Conservation (phyloP, 805 yeast genomes). For the Diddensiella caesifluorescens region DNA sequence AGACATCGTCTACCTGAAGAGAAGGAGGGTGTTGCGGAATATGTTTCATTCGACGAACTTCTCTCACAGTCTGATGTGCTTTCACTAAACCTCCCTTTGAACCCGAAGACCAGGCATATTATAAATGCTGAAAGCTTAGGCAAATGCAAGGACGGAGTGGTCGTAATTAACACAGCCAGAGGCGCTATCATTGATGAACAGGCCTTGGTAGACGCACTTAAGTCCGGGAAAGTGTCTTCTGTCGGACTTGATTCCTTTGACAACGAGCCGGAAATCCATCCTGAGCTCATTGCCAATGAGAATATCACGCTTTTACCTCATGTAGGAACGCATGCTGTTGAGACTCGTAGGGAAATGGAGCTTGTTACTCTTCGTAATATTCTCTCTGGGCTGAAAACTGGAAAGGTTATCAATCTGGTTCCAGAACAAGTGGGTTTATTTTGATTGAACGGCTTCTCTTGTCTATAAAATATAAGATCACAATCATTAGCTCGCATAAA, state of each 20-base stretch:
- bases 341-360: constrained; percentile 65
- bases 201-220: constrained; percentile 41
- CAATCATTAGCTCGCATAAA: too few relatives aligned
- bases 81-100: constrained; percentile 47
- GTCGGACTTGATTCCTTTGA: constrained; percentile 57
- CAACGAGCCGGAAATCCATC: constrained; percentile 47
- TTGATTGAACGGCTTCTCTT: too few relatives aligned
- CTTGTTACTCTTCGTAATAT: constrained; percentile 68
- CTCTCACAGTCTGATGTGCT: constrained; percentile 45
- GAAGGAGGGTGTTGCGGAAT: constrained; percentile 43
- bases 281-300: constrained; percentile 41
- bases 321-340: constrained; percentile 38
- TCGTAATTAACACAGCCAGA: constrained; percentile 51
- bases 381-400: constrained; percentile 48
- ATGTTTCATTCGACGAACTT: constrained; percentile 44
- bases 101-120: constrained; percentile 47
- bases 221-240: constrained; percentile 44
- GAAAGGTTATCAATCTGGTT: constrained; percentile 66
- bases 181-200: constrained; percentile 53
- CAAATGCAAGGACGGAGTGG: constrained; percentile 48
- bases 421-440: constrained; percentile 48
- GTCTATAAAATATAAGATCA: too few relatives aligned
- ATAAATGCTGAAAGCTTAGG: constrained; percentile 39
- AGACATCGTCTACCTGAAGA: constrained; percentile 43
- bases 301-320: constrained; percentile 54